Evolutionary conservation across 1,284 basidiomycete genomes (phyloP).

Genomic region (Rhodotorula mucilaginosa): DNA sequence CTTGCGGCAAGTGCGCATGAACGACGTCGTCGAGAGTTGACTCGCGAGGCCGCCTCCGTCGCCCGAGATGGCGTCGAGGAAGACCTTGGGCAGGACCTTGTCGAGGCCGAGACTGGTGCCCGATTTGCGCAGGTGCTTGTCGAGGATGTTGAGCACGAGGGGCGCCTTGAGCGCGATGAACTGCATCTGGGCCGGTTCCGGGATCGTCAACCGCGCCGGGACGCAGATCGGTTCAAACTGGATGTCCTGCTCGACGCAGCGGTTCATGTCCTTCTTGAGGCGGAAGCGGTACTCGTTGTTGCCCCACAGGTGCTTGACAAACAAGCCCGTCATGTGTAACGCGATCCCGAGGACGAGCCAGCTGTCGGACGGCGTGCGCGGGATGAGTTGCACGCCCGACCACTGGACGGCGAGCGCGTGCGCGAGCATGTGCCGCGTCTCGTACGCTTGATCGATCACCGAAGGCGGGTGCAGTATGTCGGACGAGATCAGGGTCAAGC

Average conservation of each 20-base stretch:
- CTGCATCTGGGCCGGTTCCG: constrained; percentile 68
- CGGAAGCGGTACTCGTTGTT: constrained; percentile 97
- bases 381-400: constrained; percentile 95
- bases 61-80: constrained; percentile 88
- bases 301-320: constrained; percentile 81
- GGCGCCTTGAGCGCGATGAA: constrained; percentile 96
- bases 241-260: constrained; percentile 83
- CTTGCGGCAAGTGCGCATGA: constrained; percentile 88
- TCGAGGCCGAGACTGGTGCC: constrained; percentile 92
- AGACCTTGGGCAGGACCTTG: constrained; percentile 90
- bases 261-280: constrained; percentile 93
- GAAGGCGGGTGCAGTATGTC: constrained; percentile 84
- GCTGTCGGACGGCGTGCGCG: constrained; percentile 87
- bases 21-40: constrained; percentile 81
- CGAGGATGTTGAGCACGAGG: constrained; percentile 90
- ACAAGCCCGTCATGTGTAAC: constrained; percentile 84
- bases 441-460: constrained; percentile 89
- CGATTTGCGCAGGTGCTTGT: constrained; percentile 87
- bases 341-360: constrained; percentile 95
- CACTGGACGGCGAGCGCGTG: constrained; percentile 93
- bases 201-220: constrained; percentile 76
- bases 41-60: constrained; percentile 59
- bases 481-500: constrained; percentile 73
- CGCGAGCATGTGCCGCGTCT: constrained; percentile 79
- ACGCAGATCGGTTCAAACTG: constrained; percentile 91